phyloP scores from a whole-genome alignment of 805 yeast species.

The Ogataea nitratoaversa region DNA sequence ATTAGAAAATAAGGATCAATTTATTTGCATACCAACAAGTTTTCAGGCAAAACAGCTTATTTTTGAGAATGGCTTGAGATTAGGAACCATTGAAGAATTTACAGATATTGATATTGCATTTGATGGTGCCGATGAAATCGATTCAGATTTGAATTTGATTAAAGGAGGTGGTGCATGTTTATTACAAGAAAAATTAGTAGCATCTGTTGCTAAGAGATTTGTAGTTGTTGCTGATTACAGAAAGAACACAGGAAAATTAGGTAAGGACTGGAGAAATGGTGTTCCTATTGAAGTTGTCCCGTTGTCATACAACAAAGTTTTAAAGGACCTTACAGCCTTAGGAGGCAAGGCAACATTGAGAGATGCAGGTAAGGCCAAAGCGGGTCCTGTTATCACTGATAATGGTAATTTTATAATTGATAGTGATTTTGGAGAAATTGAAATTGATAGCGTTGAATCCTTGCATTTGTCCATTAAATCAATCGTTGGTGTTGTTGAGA shows the following conservation, averaged over 20 bases:
- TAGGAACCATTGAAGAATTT: slow-evolving; percentile 80
- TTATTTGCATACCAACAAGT: slow-evolving; percentile 91
- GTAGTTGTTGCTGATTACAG: slow-evolving; percentile 92
- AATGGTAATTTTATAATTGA: slow-evolving; percentile 91
- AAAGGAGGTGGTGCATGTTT: slow-evolving; percentile 99
- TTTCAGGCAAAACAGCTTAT: slow-evolving; percentile 89
- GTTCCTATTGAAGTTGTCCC: slow-evolving; percentile 96
- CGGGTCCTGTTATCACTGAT: slow-evolving; percentile 96
- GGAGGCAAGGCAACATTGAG: slow-evolving; percentile 70
- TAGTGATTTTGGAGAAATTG: slow-evolving; percentile 83
- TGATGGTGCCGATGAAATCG: slow-evolving; percentile 98
- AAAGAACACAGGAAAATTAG: slow-evolving; percentile 70
- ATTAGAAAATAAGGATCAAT: slow-evolving; percentile 44
- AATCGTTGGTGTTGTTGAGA: slow-evolving; percentile 92
- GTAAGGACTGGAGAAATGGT: slow-evolving; percentile 81
- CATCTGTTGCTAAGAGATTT: slow-evolving; percentile 71
- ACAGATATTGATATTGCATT: slow-evolving; percentile 86
- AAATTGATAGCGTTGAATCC: slow-evolving; percentile 35
- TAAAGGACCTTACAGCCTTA: slow-evolving; percentile 50
- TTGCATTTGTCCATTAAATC: slow-evolving; percentile 64
- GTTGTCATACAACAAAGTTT: slow-evolving; percentile 71
- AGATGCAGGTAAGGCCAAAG: slow-evolving; percentile 86
- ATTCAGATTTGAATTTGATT: slow-evolving; percentile 71
- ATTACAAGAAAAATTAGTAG: slow-evolving; percentile 93
- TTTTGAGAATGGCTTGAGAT: slow-evolving; percentile 66